These are phyloP conservation scores for Globisporangium splendens DNA, from an alignment of 352 stramenopile genomes.

Conservation along the genomic window DNA sequence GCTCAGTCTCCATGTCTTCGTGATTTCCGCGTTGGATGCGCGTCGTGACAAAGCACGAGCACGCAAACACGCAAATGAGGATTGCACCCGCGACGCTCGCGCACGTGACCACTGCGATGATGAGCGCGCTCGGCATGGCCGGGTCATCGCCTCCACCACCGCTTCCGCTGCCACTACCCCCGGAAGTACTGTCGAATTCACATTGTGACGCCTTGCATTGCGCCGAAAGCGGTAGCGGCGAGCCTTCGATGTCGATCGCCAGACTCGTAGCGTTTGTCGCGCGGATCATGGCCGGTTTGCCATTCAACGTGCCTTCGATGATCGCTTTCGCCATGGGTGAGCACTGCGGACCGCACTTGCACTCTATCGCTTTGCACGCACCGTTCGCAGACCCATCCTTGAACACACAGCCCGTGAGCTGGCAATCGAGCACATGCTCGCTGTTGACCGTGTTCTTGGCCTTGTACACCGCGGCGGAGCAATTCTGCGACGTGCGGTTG, in stretches of 20 bases:
- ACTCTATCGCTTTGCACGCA: slow-evolving; percentile 48
- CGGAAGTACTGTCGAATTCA: slow-evolving; percentile 29
- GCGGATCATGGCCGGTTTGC: slow-evolving; percentile 57
- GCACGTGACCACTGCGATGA: slow-evolving; percentile 35
- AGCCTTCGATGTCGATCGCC: slow-evolving; percentile 63
- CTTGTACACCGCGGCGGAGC: slow-evolving; percentile 69
- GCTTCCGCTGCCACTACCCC: slow-evolving; percentile 19
- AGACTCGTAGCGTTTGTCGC: slow-evolving; percentile 44
- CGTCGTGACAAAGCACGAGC: slow-evolving; percentile 33
- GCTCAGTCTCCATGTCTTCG: slow-evolving; percentile 33
- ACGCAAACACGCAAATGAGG: slow-evolving; percentile 29
- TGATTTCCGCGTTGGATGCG: slow-evolving; percentile 19
- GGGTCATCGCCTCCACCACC: slow-evolving; percentile 17
- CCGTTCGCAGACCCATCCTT: slow-evolving; percentile 32
- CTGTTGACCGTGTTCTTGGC: slow-evolving; percentile 33
- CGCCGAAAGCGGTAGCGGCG: slow-evolving; percentile 61
- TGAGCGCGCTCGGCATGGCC: slow-evolving; percentile 21
- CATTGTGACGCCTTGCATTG: slow-evolving; percentile 65
- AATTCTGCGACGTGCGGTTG: slow-evolving; percentile 47
- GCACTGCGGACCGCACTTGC: slow-evolving; percentile 61
- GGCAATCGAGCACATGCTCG: slow-evolving; percentile 72
- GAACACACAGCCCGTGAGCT: slow-evolving; percentile 51
- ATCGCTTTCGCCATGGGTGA: slow-evolving; percentile 59
- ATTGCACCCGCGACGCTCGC: slow-evolving; percentile 22
- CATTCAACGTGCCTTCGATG: slow-evolving; percentile 59